Evolutionary conservation across 345 rosid species (phyloP).

Genomic region (Eucalyptus dawsonii): DNA sequence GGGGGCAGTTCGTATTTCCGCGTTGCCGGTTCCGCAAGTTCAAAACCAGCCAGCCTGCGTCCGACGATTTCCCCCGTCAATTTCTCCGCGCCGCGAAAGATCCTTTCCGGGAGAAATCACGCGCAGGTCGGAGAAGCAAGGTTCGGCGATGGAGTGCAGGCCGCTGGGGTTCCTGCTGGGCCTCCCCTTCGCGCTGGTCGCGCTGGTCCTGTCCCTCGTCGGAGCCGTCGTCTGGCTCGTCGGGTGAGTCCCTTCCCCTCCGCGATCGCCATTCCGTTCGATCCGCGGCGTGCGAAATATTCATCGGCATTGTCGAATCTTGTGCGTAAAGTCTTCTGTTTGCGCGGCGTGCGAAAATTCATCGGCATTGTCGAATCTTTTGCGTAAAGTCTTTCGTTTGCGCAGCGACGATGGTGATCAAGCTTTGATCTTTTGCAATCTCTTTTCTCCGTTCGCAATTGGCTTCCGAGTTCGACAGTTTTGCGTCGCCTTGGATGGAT

Average conservation of each 20-base stretch:
- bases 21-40: background rate
- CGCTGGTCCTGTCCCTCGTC: constrained; percentile 44
- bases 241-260: constrained; percentile 29
- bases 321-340: background rate
- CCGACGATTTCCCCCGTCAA: background rate
- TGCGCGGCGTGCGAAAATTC: background rate
- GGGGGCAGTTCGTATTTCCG: background rate
- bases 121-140: background rate
- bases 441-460: background rate
- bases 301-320: too few species aligned
- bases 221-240: constrained; percentile 71
- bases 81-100: background rate
- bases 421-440: background rate
- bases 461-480: background rate
- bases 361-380: too few species aligned
- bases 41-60: background rate
- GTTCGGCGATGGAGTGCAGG: constrained; percentile 42
- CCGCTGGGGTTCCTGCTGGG: constrained; percentile 77
- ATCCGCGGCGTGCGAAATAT: background rate
- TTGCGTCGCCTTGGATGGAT: background rate
- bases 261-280: background rate
- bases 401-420: background rate
- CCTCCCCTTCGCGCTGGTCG: constrained; percentile 67
- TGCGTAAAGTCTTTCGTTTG: background rate
- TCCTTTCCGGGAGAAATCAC: background rate